phyloP scores from a whole-genome alignment of 768 basidiomycete species.

The Kwoniella mangroviensis region DNA sequence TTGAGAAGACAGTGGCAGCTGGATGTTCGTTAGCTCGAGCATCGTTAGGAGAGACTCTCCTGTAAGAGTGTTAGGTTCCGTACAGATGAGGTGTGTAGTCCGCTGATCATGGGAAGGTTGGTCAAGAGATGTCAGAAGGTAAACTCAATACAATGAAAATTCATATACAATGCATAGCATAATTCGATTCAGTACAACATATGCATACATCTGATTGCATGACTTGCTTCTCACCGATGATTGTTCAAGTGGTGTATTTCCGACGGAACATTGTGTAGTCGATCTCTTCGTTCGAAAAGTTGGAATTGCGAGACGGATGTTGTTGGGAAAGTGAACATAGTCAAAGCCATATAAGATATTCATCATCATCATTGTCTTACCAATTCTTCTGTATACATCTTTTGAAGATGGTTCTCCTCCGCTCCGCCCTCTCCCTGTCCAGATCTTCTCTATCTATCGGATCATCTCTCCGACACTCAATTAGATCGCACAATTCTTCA shows the following conservation, averaged over 20 bases:
- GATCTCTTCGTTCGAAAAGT: too few species aligned
- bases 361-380: too few species aligned
- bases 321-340: too few species aligned
- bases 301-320: too few species aligned
- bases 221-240: background rate
- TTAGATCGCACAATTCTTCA: background rate
- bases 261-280: background rate
- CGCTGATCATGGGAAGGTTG: too few species aligned
- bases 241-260: background rate
- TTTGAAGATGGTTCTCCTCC: background rate
- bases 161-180: background rate
- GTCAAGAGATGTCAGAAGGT: too few species aligned
- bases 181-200: too few species aligned
- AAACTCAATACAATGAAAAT: too few species aligned
- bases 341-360: too few species aligned
- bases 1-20: constrained; percentile 78
- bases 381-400: background rate
- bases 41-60: constrained; percentile 56
- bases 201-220: background rate
- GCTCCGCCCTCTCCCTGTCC: background rate
- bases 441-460: background rate
- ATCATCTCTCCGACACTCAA: background rate
- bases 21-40: constrained; percentile 57
- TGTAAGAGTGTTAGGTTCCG: constrained; percentile 20
- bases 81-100: too few species aligned